phyloP scores from a whole-genome alignment of 2,329 filamentous ascomycete genomes.

The Beauveria varroae region DNA sequence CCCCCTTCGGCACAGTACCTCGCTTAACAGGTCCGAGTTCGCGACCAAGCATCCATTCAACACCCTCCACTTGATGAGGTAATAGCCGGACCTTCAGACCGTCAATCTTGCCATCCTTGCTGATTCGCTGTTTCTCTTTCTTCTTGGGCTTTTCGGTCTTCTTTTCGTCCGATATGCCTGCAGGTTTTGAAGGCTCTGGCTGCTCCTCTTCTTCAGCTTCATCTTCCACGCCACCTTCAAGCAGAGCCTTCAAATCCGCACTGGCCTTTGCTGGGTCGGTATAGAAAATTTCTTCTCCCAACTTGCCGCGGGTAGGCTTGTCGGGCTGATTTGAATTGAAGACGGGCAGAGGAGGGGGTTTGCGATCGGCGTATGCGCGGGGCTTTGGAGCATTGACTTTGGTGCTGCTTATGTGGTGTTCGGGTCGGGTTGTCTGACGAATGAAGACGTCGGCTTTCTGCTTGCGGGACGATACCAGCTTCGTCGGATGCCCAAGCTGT shows the following conservation, averaged over 20 bases:
- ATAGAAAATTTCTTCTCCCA: slow-evolving; percentile 48
- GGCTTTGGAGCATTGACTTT: slow-evolving; percentile 41
- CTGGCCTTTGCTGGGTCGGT: slow-evolving; percentile 65
- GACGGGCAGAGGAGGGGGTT: slow-evolving; percentile 37
- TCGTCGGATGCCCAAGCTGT: slow-evolving; percentile 31
- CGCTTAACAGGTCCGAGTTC: slow-evolving; percentile 82
- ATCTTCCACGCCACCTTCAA: slow-evolving; percentile 74
- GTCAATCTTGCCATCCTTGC: slow-evolving; percentile 51
- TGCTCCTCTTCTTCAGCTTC: slow-evolving; percentile 51
- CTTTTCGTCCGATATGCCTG: background rate
- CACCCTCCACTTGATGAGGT: slow-evolving; percentile 88
- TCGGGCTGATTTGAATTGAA: slow-evolving; percentile 35
- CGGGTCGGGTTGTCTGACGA: slow-evolving; percentile 46
- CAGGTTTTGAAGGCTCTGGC: background rate
- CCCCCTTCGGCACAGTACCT: slow-evolving; percentile 76
- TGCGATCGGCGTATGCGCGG: slow-evolving; percentile 40
- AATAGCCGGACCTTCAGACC: slow-evolving; percentile 83
- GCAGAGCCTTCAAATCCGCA: slow-evolving; percentile 71
- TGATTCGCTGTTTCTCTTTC: slow-evolving; percentile 17
- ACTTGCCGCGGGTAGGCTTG: slow-evolving; percentile 11
- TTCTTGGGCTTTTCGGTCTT: slow-evolving; percentile 5
- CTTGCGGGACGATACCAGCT: slow-evolving; percentile 43
- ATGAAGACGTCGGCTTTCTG: slow-evolving; percentile 50
- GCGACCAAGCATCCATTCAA: slow-evolving; percentile 91
- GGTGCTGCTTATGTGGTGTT: slow-evolving; percentile 44